These are phyloP conservation scores for Phytopythium helicoides DNA, from an alignment of 352 stramenopile genomes.

Conservation along the genomic window DNA sequence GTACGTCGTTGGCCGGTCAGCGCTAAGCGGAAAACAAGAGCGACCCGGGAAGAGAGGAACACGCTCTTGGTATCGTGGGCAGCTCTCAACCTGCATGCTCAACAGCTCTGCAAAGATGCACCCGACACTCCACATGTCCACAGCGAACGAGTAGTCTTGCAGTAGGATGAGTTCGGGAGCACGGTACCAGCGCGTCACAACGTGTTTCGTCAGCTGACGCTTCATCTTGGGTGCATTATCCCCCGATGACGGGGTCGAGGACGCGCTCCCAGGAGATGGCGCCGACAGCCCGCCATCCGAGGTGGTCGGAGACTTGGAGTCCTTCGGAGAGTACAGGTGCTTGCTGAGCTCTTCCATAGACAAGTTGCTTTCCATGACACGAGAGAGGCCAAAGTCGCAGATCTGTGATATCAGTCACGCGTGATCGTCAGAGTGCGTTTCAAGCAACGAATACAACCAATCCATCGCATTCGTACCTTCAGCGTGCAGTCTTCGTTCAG, in stretches of 20 bases:
- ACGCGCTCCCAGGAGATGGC: conserved; percentile 56
- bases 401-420: conserved; percentile 36
- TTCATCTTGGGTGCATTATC: conserved; percentile 64
- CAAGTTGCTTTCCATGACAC: conserved; percentile 74
- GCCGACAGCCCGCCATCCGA: conserved; percentile 62
- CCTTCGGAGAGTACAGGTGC: conserved; percentile 78
- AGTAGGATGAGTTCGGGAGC: conserved; percentile 96
- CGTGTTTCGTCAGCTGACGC: conserved; percentile 96
- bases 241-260: conserved; percentile 69
- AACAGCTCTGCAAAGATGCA: conserved; percentile 92
- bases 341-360: conserved; percentile 76
- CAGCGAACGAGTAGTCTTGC: conserved; percentile 93
- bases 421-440: neutral
- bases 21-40: conserved; percentile 85
- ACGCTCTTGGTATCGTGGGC: conserved; percentile 80
- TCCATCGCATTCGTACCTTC: conserved; percentile 35
- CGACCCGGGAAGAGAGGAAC: conserved; percentile 81
- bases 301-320: conserved; percentile 73
- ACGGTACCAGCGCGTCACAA: conserved; percentile 98
- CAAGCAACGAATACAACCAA: neutral
- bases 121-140: conserved; percentile 99
- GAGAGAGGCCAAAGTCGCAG: conserved; percentile 81
- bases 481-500: conserved; percentile 87
- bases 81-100: conserved; percentile 88
- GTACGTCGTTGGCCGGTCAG: conserved; percentile 79